phyloP scores from a whole-genome alignment of 2,329 filamentous ascomycete species.

The Beauveria sp. region DNA sequence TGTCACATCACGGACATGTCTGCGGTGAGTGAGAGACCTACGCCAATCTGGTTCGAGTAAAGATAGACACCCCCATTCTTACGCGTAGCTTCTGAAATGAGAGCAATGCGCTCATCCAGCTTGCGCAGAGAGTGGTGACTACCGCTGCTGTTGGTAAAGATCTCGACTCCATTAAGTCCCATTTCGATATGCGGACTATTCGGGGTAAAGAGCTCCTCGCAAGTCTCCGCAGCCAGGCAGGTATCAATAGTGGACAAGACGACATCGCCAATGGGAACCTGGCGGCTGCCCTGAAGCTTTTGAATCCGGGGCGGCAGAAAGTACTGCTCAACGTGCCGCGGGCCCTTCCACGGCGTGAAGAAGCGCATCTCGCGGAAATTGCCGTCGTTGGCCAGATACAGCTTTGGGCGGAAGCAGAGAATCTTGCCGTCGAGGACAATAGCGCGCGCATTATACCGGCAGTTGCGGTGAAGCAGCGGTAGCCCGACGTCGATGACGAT shows the following conservation, averaged over 20 bases:
- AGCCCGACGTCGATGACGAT: conserved; percentile 26
- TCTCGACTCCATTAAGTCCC: conserved; percentile 63
- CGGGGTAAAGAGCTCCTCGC: conserved; percentile 28
- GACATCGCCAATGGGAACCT: conserved; percentile 33
- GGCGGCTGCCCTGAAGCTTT: conserved; percentile 24
- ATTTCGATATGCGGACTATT: conserved; percentile 44
- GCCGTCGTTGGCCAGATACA: conserved; percentile 27
- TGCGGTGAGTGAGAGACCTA: not conserved
- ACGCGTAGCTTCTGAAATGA: conserved; percentile 59
- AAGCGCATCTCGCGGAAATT: conserved; percentile 32
- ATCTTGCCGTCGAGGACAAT: conserved; percentile 25
- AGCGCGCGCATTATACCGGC: conserved; percentile 30
- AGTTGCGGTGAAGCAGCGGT: conserved; percentile 23
- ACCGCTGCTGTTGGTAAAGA: conserved; percentile 63
- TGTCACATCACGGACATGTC: not conserved
- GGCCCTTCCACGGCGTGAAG: conserved; percentile 34
- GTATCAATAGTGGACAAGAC: conserved; percentile 32
- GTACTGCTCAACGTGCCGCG: conserved; percentile 27
- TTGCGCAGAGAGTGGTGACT: conserved; percentile 57
- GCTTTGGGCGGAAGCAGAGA: conserved; percentile 17
- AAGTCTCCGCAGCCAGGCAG: conserved; percentile 33
- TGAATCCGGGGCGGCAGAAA: conserved; percentile 26
- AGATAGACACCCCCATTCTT: conserved; percentile 53
- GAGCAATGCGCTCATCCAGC: conserved; percentile 52
- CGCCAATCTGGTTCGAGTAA: conserved; percentile 24